These are phyloP conservation scores for Cyberlindnera samutprakarnensis DNA, from an alignment of 805 yeast genomes.

Conservation along the genomic window DNA sequence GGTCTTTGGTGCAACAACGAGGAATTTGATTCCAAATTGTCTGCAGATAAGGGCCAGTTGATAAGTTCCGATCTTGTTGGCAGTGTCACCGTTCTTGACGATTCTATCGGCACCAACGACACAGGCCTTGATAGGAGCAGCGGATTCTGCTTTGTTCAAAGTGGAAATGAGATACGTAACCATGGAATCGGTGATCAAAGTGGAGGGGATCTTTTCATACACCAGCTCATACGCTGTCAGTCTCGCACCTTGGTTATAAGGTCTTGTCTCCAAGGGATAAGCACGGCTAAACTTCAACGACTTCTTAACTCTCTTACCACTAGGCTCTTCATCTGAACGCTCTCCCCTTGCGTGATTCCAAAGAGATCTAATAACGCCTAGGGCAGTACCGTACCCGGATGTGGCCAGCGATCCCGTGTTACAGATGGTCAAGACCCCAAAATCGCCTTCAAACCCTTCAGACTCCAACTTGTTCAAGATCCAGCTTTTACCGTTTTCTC, in stretches of 20 bases:
- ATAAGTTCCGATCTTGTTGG: constrained; percentile 93
- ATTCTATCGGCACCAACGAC: constrained; percentile 90
- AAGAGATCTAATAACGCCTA: constrained; percentile 82
- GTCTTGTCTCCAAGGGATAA: constrained; percentile 90
- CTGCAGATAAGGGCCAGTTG: constrained; percentile 73
- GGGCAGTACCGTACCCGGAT: constrained; percentile 95
- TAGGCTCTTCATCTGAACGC: constrained; percentile 16
- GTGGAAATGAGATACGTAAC: constrained; percentile 65
- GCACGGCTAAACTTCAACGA: constrained; percentile 56
- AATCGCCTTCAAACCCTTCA: constrained; percentile 51
- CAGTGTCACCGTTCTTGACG: constrained; percentile 90
- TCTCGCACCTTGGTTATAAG: constrained; percentile 94
- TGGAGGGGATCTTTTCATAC: constrained; percentile 80
- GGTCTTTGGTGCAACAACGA: constrained; percentile 93
- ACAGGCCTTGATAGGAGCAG: constrained; percentile 73
- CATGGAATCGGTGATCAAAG: constrained; percentile 87
- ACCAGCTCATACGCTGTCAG: constrained; percentile 87
- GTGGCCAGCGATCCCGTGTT: constrained; percentile 97
- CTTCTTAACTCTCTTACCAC: constrained; percentile 22
- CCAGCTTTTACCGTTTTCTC: constrained; percentile 73
- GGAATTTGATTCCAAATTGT: constrained; percentile 64
- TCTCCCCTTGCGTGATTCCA: constrained; percentile 32
- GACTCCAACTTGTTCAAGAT: constrained; percentile 37
- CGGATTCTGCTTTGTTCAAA: constrained; percentile 21
- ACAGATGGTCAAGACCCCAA: constrained; percentile 85